Base-by-base conservation (phyloP, 1,284 basidiomycete genomes). In the Leccinum variabile region DNA sequence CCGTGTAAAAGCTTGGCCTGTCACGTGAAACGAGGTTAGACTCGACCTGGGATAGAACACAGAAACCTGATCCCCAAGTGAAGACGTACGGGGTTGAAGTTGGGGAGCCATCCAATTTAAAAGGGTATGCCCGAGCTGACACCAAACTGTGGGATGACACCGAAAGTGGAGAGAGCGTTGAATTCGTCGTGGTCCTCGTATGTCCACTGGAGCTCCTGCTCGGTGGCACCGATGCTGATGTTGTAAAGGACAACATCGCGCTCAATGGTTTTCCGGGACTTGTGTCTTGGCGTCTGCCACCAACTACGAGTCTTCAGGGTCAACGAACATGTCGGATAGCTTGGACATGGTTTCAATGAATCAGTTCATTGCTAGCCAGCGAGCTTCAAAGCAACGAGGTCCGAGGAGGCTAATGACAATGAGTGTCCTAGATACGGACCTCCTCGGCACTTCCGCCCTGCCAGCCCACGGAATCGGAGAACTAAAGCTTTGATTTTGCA, bases 1-100 rank as follows among this genome's bases (percentile, higher is more conserved):
- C 97, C 97, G 77, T 99, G 97, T 32, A 99, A 84, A n/a, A 99
- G 82, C 80, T 95, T 98, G 65, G 95, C 93, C 85, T 93, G 69
- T 16, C 33, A 35, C n/a, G 2, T 46, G n/a, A 56, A 56, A 56
- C 11, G 16, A 25, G 59, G 28, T 16, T 30, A 4, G 2, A 5
- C 14, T 16, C 13, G n/a, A 33, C 18, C 54, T 25, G 16, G 59
- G 28, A 22, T 39, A 2, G 1, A 5, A 10, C 0, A 11, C n/a
- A 39, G 18, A 22, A 46, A 52, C 35, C 16, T 22, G 28, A 44
- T n/a, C 5, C 11, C 18, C 16, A 1, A 46, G 2, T 7, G 57
- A 46, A 53, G 44, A 78, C 84, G 59, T 69, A 92, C 92, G 22
- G 94, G 95, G 75, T 95, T 96, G 80, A 90, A 99, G 78, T 98